phyloP scores from a whole-genome alignment of 495 filamentous ascomycete genomes.

The Bacidia rubella region DNA sequence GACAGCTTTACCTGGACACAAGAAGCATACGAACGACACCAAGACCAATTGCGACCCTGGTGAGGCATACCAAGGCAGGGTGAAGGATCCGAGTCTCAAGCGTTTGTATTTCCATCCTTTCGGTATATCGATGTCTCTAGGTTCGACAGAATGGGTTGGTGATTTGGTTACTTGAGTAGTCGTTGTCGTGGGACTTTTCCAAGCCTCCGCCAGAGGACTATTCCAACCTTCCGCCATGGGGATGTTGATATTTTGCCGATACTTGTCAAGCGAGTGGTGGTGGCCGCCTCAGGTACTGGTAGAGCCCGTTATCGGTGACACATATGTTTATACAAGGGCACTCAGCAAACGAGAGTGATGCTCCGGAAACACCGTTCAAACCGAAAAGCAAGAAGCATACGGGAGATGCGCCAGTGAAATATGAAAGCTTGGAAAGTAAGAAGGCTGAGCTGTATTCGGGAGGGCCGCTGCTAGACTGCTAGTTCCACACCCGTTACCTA shows the following conservation, averaged over 20 bases:
- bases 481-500: not conserved
- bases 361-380: not conserved
- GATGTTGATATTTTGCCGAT: constrained; percentile 3
- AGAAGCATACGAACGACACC: constrained; percentile 75
- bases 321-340: not conserved
- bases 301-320: not conserved
- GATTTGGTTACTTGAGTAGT: constrained; percentile 8
- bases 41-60: constrained; percentile 60
- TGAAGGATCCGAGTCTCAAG: constrained; percentile 26
- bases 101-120: constrained; percentile 55
- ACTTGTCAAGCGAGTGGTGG: constrained; percentile 5
- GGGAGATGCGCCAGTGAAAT: not conserved
- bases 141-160: constrained; percentile 8
- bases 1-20: constrained; percentile 73
- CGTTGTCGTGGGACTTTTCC: constrained; percentile 9
- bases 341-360: not conserved
- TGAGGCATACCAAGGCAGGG: constrained; percentile 59
- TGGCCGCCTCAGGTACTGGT: too few species aligned
- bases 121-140: constrained; percentile 9
- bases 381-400: not conserved
- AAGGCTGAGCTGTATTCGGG: not conserved
- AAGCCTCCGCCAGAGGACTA: constrained; percentile 17
- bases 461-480: not conserved
- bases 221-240: too few species aligned
- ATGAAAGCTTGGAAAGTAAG: not conserved